Evolutionary conservation across 2,329 filamentous ascomycete genomes (phyloP).

Genomic region (Venturia asperata): DNA sequence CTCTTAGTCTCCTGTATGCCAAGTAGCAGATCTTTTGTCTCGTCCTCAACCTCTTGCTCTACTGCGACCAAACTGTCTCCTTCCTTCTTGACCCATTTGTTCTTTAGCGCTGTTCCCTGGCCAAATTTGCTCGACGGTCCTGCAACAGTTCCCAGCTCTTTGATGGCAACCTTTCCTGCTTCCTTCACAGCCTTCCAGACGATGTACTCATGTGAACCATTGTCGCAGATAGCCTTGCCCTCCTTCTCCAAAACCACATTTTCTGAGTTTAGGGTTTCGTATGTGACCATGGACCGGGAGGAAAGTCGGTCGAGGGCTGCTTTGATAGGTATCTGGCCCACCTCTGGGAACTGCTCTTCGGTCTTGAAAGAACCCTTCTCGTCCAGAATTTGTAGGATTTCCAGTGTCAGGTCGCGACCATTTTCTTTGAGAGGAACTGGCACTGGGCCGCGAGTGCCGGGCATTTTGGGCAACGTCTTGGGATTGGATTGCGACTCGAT

Average conservation of each 20-base stretch:
- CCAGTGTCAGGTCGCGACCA: slow-evolving; percentile 56
- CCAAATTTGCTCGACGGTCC: slow-evolving; percentile 74
- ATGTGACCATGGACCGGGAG: slow-evolving; percentile 79
- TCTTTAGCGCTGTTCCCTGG: slow-evolving; percentile 88
- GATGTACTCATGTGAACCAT: slow-evolving; percentile 46
- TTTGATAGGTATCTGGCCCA: slow-evolving; percentile 56
- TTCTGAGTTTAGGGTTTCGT: slow-evolving; percentile 75
- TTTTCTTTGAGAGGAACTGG: slow-evolving; percentile 33
- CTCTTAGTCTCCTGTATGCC: slow-evolving; percentile 63
- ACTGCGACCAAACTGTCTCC: slow-evolving; percentile 49
- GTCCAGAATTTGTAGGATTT: slow-evolving; percentile 66
- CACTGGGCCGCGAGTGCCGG: slow-evolving; percentile 42
- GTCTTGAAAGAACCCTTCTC: slow-evolving; percentile 47
- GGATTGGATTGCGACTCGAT: background rate
- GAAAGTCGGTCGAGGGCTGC: slow-evolving; percentile 78
- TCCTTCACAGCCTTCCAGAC: slow-evolving; percentile 44
- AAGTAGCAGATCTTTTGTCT: slow-evolving; percentile 67
- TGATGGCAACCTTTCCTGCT: slow-evolving; percentile 39
- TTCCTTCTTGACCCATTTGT: slow-evolving; percentile 60
- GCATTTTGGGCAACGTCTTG: slow-evolving; percentile 29
- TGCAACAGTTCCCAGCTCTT: slow-evolving; percentile 50
- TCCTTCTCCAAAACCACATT: slow-evolving; percentile 69
- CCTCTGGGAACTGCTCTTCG: slow-evolving; percentile 40
- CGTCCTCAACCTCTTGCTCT: slow-evolving; percentile 69
- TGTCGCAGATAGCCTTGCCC: slow-evolving; percentile 63